A percentile compares a stretch with the other conserved stretches of the same genome.
These are phyloP conservation scores for Rhodamnia rubescens DNA, from an alignment of 345 rosid genomes.

Conservation along the genomic window DNA sequence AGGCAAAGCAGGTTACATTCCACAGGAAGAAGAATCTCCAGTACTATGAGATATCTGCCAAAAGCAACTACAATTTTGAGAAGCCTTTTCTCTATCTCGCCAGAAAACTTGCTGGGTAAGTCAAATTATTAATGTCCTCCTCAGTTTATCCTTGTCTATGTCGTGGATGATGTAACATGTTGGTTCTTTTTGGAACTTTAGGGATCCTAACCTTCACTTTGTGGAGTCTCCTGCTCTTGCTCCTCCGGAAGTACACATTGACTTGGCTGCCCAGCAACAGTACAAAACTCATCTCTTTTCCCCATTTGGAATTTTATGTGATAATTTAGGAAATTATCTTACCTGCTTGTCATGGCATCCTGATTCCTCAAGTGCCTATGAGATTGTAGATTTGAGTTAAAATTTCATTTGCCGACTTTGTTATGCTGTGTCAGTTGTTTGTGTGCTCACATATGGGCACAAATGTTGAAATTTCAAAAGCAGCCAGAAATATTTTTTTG, in stretches of 20 bases:
- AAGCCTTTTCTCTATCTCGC: constrained; percentile 91
- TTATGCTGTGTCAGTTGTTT: not conserved
- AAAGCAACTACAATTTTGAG: constrained; percentile 92
- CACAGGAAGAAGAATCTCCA: constrained; percentile 93
- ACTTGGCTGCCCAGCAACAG: constrained; percentile 81
- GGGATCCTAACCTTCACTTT: constrained; percentile 83
- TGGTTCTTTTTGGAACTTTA: constrained; percentile 4
- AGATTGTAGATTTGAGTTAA: not conserved
- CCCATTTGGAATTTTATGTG: not conserved
- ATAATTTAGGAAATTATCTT: not conserved
- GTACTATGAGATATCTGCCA: constrained; percentile 89
- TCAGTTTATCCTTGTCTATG: not conserved
- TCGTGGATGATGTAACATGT: not conserved
- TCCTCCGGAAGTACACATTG: constrained; percentile 89
- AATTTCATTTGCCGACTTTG: not conserved
- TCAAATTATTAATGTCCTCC: not conserved
- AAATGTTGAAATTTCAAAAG: not conserved
- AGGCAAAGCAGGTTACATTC: constrained; percentile 86
- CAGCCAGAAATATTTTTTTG: not conserved
- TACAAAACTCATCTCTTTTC: constrained; percentile 15
- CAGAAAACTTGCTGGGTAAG: constrained; percentile 80
- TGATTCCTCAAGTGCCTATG: not conserved
- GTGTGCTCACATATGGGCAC: not conserved
- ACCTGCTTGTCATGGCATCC: not conserved
- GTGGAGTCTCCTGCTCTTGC: constrained; percentile 92